Conservation (phyloP, 75 land plant species). For the Pinus taeda region DNA sequence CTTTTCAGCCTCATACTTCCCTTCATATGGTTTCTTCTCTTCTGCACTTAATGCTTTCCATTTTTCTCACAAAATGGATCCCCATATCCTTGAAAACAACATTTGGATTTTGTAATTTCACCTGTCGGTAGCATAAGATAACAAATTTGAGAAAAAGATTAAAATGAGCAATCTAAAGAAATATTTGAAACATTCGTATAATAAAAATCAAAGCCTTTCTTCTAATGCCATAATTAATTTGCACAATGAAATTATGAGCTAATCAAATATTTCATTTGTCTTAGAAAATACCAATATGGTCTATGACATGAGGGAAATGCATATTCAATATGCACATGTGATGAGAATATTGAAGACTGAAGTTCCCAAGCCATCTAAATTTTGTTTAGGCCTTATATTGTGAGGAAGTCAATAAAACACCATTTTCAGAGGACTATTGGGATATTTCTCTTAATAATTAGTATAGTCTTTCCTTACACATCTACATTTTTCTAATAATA, state of each 20-base stretch:
- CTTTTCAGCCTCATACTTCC: conserved; percentile 42
- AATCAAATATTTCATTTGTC: not conserved
- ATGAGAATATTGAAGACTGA: too few species aligned
- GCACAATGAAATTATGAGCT: too few species aligned
- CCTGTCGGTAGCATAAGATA: conserved; percentile 20
- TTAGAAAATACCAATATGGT: not conserved
- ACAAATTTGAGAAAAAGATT: not conserved
- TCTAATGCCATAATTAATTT: too few species aligned
- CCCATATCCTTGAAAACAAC: conserved; percentile 69
- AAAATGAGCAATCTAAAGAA: not conserved
- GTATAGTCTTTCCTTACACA: too few species aligned
- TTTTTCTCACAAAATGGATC: conserved; percentile 64
- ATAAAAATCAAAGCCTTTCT: not conserved
- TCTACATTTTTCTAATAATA: not conserved
- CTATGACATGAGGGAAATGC: too few species aligned
- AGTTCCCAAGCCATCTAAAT: too few species aligned
- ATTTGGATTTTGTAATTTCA: conserved; percentile 63
- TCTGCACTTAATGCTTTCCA: conserved; percentile 77
- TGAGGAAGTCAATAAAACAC: too few species aligned
- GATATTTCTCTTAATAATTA: too few species aligned
- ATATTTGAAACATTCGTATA: not conserved
- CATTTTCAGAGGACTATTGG: too few species aligned
- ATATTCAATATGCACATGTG: too few species aligned
- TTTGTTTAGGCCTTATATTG: too few species aligned
- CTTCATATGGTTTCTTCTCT: conserved; percentile 91